Evolutionary conservation across 352 stramenopile species (phyloP), one percentile per base, ranked within the genome.

Genomic region (Globisporangium iwayamae): DNA sequence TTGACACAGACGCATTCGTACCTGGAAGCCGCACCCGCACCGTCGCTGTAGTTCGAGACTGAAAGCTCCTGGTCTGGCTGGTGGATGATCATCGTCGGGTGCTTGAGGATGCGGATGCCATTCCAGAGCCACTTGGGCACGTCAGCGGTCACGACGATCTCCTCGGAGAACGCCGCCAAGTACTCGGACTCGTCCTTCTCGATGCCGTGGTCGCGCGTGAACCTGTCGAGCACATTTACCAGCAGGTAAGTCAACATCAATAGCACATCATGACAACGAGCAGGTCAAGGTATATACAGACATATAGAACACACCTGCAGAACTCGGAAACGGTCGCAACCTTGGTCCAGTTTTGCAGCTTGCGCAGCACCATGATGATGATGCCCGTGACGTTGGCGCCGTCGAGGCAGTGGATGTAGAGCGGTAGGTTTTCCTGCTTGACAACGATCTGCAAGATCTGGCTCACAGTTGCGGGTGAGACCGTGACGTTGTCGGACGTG

Each of bases 101-200:
- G 86, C 62, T 95, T 95, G 6, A 81, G 72, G 52, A 96, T 85
- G 18, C 87, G 78, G 18, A 92, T 55, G 52, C 85, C 87, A 61
- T 94, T 93, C 87, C 87, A 96, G 6, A 96, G 77, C 87, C 87
- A 96, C 38, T 79, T 75, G 16, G 87, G 87, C 7, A 85, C 84
- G 50, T 93, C 76, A 0, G 69, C 73, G 22, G 85, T 87, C 53
- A 95, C 76, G 39, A 91, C 79, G 43, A 95, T 87, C 71, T 95
- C 87, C 62, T 93, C 87, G 1, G 84, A 92, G 60, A 93, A 95
- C 28, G 69, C 68, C 18, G 85, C 81, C 36, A 95, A 43, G 65
- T 92, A 95, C 70, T 95, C 85, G 41, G 83, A 92, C 65, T 95
- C 86, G 63, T 95, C 82, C 62, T 95, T 95, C 66, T 95, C 87